phyloP scores from a whole-genome alignment of 495 filamentous ascomycete species.

The Thermochaetoides thermophila region DNA sequence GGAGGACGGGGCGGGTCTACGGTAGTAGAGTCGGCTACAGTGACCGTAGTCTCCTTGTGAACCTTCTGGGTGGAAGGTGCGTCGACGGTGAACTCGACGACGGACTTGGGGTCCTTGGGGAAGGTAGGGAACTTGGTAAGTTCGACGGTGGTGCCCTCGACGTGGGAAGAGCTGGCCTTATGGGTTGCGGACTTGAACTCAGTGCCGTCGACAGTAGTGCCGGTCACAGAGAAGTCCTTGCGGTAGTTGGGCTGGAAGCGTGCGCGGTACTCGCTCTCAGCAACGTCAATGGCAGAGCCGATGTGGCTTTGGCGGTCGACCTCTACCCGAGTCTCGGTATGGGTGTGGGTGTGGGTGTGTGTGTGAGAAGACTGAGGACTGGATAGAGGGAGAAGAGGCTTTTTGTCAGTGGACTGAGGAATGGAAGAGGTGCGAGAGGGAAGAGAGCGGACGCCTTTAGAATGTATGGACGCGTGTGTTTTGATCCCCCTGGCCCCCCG shows the following conservation, averaged over 20 bases:
- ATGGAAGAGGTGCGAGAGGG: not conserved
- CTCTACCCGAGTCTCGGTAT: constrained; percentile 51
- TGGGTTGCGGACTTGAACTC: constrained; percentile 15
- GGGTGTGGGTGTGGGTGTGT: too few species aligned
- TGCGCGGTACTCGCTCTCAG: constrained; percentile 74
- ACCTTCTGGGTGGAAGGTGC: constrained; percentile 14
- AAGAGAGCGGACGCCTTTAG: not conserved
- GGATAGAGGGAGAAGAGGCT: constrained; percentile 23
- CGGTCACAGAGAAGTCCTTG: constrained; percentile 37
- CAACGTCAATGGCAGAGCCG: constrained; percentile 54
- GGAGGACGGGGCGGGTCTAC: constrained; percentile 24
- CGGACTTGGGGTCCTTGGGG: constrained; percentile 14
- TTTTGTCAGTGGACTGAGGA: not conserved
- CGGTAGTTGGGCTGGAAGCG: constrained; percentile 57
- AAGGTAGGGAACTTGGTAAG: not conserved
- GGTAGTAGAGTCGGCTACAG: constrained; percentile 30
- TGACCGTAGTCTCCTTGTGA: constrained; percentile 23
- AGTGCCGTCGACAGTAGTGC: constrained; percentile 33
- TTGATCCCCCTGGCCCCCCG: constrained; percentile 1
- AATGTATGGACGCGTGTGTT: too few species aligned
- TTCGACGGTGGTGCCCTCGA: not conserved
- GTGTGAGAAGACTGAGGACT: constrained; percentile 39
- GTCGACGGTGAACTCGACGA: constrained; percentile 39
- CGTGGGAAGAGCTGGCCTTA: too few species aligned
- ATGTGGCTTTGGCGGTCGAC: constrained; percentile 36